A percentile compares a stretch with the other conserved stretches of the same genome.
Evolutionary conservation across 1,139 yeast species (phyloP).

Genomic region (Hansenula lynferdii): DNA sequence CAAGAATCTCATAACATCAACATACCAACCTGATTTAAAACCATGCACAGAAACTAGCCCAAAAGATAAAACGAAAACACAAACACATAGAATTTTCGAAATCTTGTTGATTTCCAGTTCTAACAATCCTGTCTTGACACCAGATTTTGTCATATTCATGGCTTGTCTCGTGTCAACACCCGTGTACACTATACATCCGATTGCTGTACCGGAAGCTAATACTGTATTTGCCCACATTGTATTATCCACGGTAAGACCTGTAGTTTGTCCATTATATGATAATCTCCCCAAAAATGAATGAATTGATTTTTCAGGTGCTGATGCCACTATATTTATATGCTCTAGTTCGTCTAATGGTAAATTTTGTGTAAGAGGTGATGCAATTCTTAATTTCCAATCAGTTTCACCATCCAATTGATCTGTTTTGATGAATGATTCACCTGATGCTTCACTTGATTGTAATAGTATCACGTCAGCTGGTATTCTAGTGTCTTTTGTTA

Average conservation of each 20-base stretch:
- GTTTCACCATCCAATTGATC: constrained; percentile 99
- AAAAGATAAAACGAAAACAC: constrained; percentile 76
- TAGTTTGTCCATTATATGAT: constrained; percentile 46
- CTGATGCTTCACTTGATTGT: constrained; percentile 76
- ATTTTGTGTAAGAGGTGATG: constrained; percentile 67
- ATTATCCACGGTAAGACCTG: constrained; percentile 80
- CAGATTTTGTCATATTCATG: constrained; percentile 82
- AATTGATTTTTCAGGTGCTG: constrained; percentile 79
- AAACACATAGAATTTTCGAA: constrained; percentile 82
- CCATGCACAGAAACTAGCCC: constrained; percentile 79
- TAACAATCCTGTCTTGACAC: constrained; percentile 86
- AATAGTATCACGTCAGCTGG: constrained; percentile 91
- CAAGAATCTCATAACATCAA: constrained; percentile 84
- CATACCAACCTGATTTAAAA: constrained; percentile 74
- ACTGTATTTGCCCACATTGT: constrained; percentile 99
- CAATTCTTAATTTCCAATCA: constrained; percentile 92
- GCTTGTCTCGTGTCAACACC: constrained; percentile 94
- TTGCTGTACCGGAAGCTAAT: constrained; percentile 85
- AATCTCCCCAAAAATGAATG: constrained; percentile 77
- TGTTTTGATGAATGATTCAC: constrained; percentile 92
- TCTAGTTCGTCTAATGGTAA: constrained; percentile 40
- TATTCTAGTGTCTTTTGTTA: constrained; percentile 78
- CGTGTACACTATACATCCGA: constrained; percentile 85
- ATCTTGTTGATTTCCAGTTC: constrained; percentile 88
- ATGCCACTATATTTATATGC: constrained; percentile 55